Percentiles rank a stretch among this genome's conserved stretches.
phyloP scores from a whole-genome alignment of 2,329 filamentous ascomycete species.

The Fusarium anthophilum region DNA sequence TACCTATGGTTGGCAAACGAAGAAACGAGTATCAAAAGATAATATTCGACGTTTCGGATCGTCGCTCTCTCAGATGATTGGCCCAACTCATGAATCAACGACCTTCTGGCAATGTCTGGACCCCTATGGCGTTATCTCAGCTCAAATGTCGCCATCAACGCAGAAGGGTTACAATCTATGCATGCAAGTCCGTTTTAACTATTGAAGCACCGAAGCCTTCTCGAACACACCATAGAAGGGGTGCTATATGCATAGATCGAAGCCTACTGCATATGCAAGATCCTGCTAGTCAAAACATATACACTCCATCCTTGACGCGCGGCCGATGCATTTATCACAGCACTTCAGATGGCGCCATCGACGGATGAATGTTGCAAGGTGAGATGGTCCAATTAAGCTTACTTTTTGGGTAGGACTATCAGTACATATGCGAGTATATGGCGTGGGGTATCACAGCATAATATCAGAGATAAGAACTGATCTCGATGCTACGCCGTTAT shows the following conservation, averaged over 20 bases:
- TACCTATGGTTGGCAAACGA: accelerated
- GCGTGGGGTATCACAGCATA: slow-evolving; percentile 5
- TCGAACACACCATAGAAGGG: not conserved
- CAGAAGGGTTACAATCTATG: not conserved
- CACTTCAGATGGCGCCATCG: slow-evolving; percentile 1
- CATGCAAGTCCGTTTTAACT: not conserved
- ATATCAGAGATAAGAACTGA: not conserved
- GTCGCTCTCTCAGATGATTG: not conserved
- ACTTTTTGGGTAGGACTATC: not conserved
- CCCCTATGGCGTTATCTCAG: not conserved
- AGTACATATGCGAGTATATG: not conserved
- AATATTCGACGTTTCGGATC: accelerated
- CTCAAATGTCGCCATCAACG: not conserved
- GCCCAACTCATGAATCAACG: accelerated
- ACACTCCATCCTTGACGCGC: slow-evolving; percentile 1
- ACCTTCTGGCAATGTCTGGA: not conserved
- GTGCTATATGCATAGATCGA: not conserved
- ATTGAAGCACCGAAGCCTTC: not conserved
- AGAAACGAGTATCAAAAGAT: accelerated
- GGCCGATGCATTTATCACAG: not conserved
- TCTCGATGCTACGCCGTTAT: not conserved
- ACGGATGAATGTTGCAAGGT: not conserved
- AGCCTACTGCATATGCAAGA: slow-evolving; percentile 10
- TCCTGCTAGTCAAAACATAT: not conserved
- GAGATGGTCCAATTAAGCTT: not conserved